phyloP scores from a whole-genome alignment of 352 stramenopile species.

The Phytophthora litchii region DNA sequence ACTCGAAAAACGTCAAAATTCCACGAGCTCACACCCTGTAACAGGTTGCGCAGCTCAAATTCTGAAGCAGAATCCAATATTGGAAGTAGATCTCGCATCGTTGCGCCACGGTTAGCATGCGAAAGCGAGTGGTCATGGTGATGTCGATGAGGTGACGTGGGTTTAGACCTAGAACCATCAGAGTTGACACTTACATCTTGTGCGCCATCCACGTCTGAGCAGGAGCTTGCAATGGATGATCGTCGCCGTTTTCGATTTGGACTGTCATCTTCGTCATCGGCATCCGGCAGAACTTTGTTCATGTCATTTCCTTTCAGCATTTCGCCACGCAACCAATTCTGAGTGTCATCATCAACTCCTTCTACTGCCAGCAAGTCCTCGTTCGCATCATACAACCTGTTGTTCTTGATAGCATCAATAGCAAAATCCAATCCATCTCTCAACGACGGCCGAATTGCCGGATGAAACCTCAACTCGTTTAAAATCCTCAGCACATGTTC shows the following conservation, averaged over 20 bases:
- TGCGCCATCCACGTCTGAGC: conserved; percentile 21
- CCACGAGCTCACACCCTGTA: conserved; percentile 62
- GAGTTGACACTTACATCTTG: conserved; percentile 16
- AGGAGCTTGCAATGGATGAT: conserved; percentile 28
- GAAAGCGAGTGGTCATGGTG: conserved; percentile 25
- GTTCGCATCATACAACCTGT: conserved; percentile 82
- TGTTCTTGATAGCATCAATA: conserved; percentile 89
- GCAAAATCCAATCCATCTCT: conserved; percentile 77
- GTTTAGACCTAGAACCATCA: conserved; percentile 7
- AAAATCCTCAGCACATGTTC: conserved; percentile 79
- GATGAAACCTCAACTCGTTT: conserved; percentile 82
- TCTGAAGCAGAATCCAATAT: conserved; percentile 61
- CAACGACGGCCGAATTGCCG: conserved; percentile 55
- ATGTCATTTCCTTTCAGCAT: conserved; percentile 76
- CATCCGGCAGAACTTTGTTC: conserved; percentile 62
- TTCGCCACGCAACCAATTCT: conserved; percentile 85
- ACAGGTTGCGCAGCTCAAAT: conserved; percentile 73
- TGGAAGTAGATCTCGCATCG: conserved; percentile 71
- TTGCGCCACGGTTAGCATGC: conserved; percentile 42
- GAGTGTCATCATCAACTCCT: conserved; percentile 80
- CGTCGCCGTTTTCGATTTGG: conserved; percentile 21
- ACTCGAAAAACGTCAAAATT: conserved; percentile 84
- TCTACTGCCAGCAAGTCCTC: conserved; percentile 69
- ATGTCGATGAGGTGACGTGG: conserved; percentile 18
- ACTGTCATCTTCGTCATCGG: conserved; percentile 34